Percentiles rank a stretch among this genome's conserved stretches.
phyloP scores from a whole-genome alignment of 768 basidiomycete species.

The Clitopilus hobsonii region DNA sequence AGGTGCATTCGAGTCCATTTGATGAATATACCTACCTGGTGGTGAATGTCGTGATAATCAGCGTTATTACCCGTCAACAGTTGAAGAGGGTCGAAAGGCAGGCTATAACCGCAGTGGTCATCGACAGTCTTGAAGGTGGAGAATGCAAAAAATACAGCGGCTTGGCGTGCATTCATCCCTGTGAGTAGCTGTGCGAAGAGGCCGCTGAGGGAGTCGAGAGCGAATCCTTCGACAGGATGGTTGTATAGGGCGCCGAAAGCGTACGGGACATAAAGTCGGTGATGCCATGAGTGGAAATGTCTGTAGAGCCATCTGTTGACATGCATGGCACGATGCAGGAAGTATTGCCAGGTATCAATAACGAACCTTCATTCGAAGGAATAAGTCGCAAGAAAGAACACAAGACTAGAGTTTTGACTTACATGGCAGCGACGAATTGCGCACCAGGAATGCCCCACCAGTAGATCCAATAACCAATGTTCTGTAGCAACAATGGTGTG shows the following conservation, averaged over 20 bases:
- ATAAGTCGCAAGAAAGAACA: constrained; percentile 6
- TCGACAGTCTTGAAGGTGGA: constrained; percentile 92
- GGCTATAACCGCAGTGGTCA: constrained; percentile 87
- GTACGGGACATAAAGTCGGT: constrained; percentile 94
- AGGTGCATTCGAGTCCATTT: background rate
- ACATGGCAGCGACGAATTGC: constrained; percentile 83
- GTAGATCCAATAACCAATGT: constrained; percentile 61
- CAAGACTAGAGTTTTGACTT: constrained; percentile 26
- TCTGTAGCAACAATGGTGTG: constrained; percentile 33
- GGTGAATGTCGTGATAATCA: constrained; percentile 98
- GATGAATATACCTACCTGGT: constrained; percentile 55
- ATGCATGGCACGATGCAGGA: constrained; percentile 91
- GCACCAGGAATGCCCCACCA: constrained; percentile 88
- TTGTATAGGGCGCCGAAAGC: constrained; percentile 97
- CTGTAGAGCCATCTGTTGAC: constrained; percentile 86
- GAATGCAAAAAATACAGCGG: constrained; percentile 75
- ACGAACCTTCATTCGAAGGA: constrained; percentile 62
- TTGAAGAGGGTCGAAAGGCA: constrained; percentile 93
- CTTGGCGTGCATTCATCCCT: constrained; percentile 74
- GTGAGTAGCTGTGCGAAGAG: constrained; percentile 67
- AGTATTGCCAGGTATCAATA: constrained; percentile 98
- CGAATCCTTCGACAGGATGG: constrained; percentile 91
- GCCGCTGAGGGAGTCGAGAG: constrained; percentile 83
- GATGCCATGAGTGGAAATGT: constrained; percentile 90
- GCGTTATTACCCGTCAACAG: constrained; percentile 83